Percentiles rank a stretch among this genome's conserved stretches.
These are phyloP conservation scores for Jasminum sambac DNA, from an alignment of 257 asterid genomes.

Conservation along the genomic window DNA sequence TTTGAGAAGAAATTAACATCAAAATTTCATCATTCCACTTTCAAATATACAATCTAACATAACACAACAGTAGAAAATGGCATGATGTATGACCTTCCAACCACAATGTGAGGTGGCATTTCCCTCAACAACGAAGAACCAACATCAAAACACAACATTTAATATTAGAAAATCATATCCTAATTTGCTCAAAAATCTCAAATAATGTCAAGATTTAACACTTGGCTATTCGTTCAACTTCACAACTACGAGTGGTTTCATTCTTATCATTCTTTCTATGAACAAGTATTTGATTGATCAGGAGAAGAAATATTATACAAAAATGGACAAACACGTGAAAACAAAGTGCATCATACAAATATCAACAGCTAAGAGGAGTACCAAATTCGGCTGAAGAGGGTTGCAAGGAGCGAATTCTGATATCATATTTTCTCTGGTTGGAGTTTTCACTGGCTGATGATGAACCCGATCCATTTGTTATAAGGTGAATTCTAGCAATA, in stretches of 20 bases:
- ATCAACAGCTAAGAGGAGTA: slow-evolving; percentile 47
- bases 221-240: slow-evolving; percentile 19
- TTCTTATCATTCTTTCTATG: slow-evolving; percentile 15
- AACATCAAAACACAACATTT: too few species aligned
- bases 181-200: too few species aligned
- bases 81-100: too few species aligned
- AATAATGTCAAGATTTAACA: too few species aligned
- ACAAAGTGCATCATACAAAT: slow-evolving; percentile 2
- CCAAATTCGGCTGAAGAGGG: slow-evolving; percentile 59
- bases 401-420: slow-evolving; percentile 71
- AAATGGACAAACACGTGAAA: slow-evolving; percentile 16
- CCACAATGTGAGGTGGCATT: too few species aligned
- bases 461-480: slow-evolving; percentile 53
- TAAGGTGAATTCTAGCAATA: slow-evolving; percentile 41
- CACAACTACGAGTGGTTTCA: slow-evolving; percentile 21
- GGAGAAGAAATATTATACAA: slow-evolving; percentile 11
- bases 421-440: slow-evolving; percentile 57
- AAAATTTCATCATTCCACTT: too few species aligned
- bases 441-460: slow-evolving; percentile 51
- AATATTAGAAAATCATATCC: too few species aligned
- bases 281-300: slow-evolving; percentile 15
- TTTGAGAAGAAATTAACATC: too few species aligned
- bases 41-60: too few species aligned
- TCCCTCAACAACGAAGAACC: too few species aligned
- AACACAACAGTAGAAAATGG: too few species aligned